Evolutionary conservation across 306 rosid genomes (phyloP).

Genomic region (Rubus parviflorus): DNA sequence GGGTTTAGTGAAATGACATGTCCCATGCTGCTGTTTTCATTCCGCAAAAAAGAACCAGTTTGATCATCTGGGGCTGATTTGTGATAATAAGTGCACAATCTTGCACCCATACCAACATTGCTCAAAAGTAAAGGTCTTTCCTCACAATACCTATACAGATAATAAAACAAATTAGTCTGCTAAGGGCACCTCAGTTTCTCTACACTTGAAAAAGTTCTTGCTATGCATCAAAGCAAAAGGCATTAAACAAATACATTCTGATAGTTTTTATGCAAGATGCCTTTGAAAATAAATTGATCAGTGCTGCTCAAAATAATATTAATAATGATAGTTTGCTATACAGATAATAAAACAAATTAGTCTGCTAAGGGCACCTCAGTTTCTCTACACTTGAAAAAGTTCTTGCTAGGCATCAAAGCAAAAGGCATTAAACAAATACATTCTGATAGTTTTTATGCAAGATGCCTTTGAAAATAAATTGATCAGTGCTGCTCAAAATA

Average conservation of each 20-base stretch:
- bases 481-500: background rate
- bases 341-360: conserved; percentile 24
- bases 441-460: background rate
- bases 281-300: background rate
- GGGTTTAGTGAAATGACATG: conserved; percentile 79
- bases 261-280: background rate
- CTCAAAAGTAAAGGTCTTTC: conserved; percentile 95
- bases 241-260: background rate
- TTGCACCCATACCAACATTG: conserved; percentile 94
- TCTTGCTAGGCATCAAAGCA: background rate
- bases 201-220: conserved; percentile 7
- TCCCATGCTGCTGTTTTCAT: conserved; percentile 62
- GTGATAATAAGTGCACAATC: conserved; percentile 92
- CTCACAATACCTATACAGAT: conserved; percentile 78
- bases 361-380: conserved; percentile 16
- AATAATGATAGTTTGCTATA: too few relatives aligned
- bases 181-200: conserved; percentile 11
- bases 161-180: conserved; percentile 23
- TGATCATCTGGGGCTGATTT: conserved; percentile 85
- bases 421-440: background rate
- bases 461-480: background rate
- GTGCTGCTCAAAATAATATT: background rate
- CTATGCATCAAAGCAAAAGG: background rate
- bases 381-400: conserved; percentile 10
- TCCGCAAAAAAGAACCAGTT: conserved; percentile 71